Evolutionary conservation across 192 early-diverging fungal species (phyloP).

Genomic region (Gonapodya prolifera): DNA sequence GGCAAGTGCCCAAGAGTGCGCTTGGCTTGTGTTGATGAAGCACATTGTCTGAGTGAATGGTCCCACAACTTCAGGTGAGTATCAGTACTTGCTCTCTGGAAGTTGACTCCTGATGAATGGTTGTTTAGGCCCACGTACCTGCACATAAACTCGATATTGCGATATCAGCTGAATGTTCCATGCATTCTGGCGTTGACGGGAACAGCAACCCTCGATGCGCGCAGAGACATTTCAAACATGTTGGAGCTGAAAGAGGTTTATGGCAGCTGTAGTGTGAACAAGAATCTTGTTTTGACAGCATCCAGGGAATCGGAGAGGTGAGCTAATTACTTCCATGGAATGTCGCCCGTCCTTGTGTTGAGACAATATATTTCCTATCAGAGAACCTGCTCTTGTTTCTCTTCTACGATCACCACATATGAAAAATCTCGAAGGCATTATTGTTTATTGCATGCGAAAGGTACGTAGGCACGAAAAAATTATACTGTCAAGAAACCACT

Average conservation of each 20-base stretch:
- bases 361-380: slow-evolving; percentile 1
- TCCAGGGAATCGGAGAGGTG: slow-evolving; percentile 21
- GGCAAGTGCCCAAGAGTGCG: slow-evolving; percentile 36
- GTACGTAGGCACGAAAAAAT: slow-evolving; percentile 15
- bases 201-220: slow-evolving; percentile 47
- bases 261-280: slow-evolving; percentile 33
- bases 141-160: slow-evolving; percentile 36
- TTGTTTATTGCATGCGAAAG: slow-evolving; percentile 52
- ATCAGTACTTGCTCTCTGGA: background rate
- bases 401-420: slow-evolving; percentile 39
- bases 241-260: slow-evolving; percentile 31
- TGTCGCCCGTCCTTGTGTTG: background rate
- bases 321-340: background rate
- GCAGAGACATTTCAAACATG: slow-evolving; percentile 39
- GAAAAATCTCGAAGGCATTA: slow-evolving; percentile 36
- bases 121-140: slow-evolving; percentile 34
- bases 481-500: slow-evolving; percentile 10
- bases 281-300: slow-evolving; percentile 49
- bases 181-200: slow-evolving; percentile 62
- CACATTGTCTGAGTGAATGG: slow-evolving; percentile 76
- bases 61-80: slow-evolving; percentile 68
- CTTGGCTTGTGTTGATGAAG: slow-evolving; percentile 66
- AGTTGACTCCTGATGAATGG: background rate
- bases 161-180: slow-evolving; percentile 23
- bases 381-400: slow-evolving; percentile 38